Percentiles rank a stretch among this genome's conserved stretches.
Evolutionary conservation across 2,329 filamentous ascomycete species (phyloP).

Genomic region (Atkinsonella hypoxylon): DNA sequence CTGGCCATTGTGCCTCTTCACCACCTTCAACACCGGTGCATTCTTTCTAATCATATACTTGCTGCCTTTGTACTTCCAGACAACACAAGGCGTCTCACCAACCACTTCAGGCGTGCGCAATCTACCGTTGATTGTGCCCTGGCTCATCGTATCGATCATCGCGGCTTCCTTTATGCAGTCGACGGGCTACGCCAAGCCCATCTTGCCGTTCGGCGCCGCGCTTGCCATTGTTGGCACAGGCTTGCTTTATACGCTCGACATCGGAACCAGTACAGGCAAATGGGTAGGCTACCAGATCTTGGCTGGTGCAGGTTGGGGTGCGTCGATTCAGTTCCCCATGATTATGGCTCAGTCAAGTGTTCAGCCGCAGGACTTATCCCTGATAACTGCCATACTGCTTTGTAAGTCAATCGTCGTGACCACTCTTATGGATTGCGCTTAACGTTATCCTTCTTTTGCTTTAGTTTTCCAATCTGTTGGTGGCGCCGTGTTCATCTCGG

Average conservation of each 20-base stretch:
- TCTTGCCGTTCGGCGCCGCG: conserved; percentile 25
- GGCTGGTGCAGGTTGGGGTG: conserved; percentile 26
- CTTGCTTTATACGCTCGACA: conserved; percentile 28
- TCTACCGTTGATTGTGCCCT: conserved; percentile 25
- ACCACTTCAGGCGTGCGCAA: conserved; percentile 29
- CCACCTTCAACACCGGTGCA: conserved; percentile 26
- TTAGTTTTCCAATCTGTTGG: neutral
- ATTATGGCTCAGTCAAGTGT: conserved; percentile 22
- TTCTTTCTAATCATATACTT: conserved; percentile 24
- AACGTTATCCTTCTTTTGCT: neutral
- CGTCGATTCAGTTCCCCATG: conserved; percentile 26
- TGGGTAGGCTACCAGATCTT: conserved; percentile 35
- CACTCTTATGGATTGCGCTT: neutral
- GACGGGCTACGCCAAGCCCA: conserved; percentile 31
- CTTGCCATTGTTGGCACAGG: conserved; percentile 26
- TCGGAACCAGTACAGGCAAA: conserved; percentile 19
- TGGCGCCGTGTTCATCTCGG: neutral
- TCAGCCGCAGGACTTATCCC: neutral
- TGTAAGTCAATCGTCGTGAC: conserved; percentile 13
- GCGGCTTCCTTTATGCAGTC: neutral
- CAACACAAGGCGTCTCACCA: conserved; percentile 28
- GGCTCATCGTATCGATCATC: conserved; percentile 13
- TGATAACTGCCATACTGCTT: conserved; percentile 23
- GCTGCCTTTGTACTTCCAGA: conserved; percentile 34
- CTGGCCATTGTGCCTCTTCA: conserved; percentile 21